phyloP scores from a whole-genome alignment of 2,329 filamentous ascomycete species.

The Botryotinia convoluta region DNA sequence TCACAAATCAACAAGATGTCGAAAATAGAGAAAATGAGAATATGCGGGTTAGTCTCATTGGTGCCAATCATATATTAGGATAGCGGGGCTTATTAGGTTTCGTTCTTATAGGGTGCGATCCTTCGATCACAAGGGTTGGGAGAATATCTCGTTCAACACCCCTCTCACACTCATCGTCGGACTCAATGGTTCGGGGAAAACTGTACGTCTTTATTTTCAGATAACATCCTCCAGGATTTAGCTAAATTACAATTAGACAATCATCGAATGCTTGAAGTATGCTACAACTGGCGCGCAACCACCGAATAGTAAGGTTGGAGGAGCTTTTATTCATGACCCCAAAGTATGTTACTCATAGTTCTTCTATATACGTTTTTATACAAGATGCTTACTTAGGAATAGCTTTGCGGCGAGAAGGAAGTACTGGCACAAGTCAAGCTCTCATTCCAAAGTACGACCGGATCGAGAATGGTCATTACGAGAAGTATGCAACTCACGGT shows the following conservation, averaged over 20 bases:
- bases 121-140: constrained; percentile 71
- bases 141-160: constrained; percentile 83
- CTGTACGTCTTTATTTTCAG: constrained; percentile 45
- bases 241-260: constrained; percentile 56
- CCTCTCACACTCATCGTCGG: constrained; percentile 96
- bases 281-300: constrained; percentile 91
- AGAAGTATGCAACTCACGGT: constrained; percentile 82
- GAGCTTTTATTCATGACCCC: constrained; percentile 96
- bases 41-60: constrained; percentile 58
- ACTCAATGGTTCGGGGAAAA: constrained; percentile 96
- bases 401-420: constrained; percentile 81
- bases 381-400: constrained; percentile 27
- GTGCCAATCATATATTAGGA: background rate
- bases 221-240: background rate
- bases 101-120: constrained; percentile 64
- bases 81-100: background rate
- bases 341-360: constrained; percentile 51
- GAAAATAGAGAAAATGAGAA: constrained; percentile 84
- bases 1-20: constrained; percentile 51
- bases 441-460: constrained; percentile 75
- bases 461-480: constrained; percentile 76
- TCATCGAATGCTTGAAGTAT: constrained; percentile 98
- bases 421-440: constrained; percentile 90
- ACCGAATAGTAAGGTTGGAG: constrained; percentile 80
- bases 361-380: background rate